phyloP scores from a whole-genome alignment of 352 stramenopile genomes.

The Pythium vanterpoolii region DNA sequence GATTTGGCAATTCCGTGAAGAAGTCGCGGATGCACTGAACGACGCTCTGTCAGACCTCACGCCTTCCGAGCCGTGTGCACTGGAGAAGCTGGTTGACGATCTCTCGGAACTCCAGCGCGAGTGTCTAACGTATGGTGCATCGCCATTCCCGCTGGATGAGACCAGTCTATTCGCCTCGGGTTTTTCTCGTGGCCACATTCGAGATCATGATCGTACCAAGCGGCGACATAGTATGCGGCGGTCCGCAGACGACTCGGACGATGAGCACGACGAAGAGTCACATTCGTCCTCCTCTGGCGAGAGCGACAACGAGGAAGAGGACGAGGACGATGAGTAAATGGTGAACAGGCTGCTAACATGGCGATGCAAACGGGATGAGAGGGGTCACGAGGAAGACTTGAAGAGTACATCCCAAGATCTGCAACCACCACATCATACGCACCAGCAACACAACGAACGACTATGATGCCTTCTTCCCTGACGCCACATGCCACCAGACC shows the following conservation, averaged over 20 bases:
- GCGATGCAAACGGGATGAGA: background rate
- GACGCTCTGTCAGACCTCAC: background rate
- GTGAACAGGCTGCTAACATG: background rate
- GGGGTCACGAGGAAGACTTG: too few species aligned
- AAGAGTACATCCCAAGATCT: too few species aligned
- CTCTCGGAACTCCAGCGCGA: conserved; percentile 10
- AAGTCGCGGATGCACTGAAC: conserved; percentile 19
- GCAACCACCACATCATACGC: too few species aligned
- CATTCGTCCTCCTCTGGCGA: conserved; percentile 10
- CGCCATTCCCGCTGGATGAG: conserved; percentile 1
- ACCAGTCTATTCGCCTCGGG: background rate
- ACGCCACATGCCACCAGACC: background rate
- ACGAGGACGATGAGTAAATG: conserved; percentile 5
- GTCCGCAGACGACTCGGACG: conserved; percentile 9
- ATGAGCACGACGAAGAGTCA: background rate
- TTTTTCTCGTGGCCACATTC: background rate
- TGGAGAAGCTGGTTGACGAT: conserved; percentile 13
- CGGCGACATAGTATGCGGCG: background rate
- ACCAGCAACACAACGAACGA: too few species aligned
- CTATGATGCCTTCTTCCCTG: too few species aligned
- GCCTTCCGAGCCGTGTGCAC: background rate
- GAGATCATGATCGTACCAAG: background rate
- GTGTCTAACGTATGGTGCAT: conserved; percentile 8
- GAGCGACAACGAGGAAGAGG: conserved; percentile 13
- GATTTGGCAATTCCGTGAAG: conserved; percentile 15